Evolutionary conservation across 306 rosid species (phyloP), one percentile per base, ranked within the genome.

Genomic region (Cucurbita pepo): DNA sequence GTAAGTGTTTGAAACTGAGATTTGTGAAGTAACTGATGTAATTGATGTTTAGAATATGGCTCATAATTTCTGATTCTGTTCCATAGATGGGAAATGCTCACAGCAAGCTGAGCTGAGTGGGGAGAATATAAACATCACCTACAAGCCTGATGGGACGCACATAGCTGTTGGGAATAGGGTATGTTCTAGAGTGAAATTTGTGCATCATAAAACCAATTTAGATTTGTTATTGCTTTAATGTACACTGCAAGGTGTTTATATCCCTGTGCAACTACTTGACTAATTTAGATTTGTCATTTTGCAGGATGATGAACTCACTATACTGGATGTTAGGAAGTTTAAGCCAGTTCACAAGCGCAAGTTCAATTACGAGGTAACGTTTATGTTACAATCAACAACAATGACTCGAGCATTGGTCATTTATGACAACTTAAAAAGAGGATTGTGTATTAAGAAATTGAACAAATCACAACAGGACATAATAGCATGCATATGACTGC

Each of bases 81-180:
- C 47, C 82, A 72, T 82, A 87, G 98, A 89, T 74, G 98, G 97
- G 75, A 94, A 90, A 87, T 90, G 96, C 86, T 85, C 95, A 2
- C 96, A 89, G 78, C 96, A 79, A 72, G 88, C 89, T 45, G 98
- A 94, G 64, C 97, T 94, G 70, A 90, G 96, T 76, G 97, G 98
- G 15, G 98, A 89, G 83, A 93, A 93, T 71, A 93, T 89, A 75
- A 93, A 93, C 81, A 93, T 93, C 80, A 93, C 98, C 64, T 93
- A 90, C 85, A 93, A 93, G 80, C 98, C 97, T 57, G 98, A 93
- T 80, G 98, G 97, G 72, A 83, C 88, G 1, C 97, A 93, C 79
- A 79, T 93, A 53, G 97, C 98, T 25, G 98, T 94, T 59, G 97
- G 98, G 36, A 90, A 94, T 77, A 83, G 97, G 87, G 98, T 94